These are phyloP conservation scores for Chytriomyces hyalinus DNA, from an alignment of 192 early-diverging fungal species.

Conservation along the genomic window DNA sequence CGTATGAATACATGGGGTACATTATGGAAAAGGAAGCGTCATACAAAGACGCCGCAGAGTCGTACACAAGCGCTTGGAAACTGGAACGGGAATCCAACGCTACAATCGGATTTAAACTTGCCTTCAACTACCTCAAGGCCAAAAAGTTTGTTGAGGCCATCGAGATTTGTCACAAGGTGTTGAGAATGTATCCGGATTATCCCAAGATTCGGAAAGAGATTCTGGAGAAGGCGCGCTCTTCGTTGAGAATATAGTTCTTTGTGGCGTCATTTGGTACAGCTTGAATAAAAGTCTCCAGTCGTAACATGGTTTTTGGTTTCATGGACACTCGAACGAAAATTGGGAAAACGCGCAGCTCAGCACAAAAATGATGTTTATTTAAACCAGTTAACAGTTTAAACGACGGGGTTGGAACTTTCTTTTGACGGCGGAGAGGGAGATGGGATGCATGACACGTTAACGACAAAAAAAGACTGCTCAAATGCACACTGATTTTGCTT, in stretches of 20 bases:
- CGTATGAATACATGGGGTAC: constrained; percentile 61
- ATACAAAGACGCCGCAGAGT: constrained; percentile 56
- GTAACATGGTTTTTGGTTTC: not conserved
- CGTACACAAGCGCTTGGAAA: constrained; percentile 58
- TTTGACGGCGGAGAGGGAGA: too few species aligned
- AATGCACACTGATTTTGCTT: constrained; percentile 51
- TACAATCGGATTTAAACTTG: constrained; percentile 61
- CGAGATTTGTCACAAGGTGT: constrained; percentile 56
- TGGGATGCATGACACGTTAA: too few species aligned
- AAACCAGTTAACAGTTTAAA: too few species aligned
- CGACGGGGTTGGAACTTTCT: too few species aligned
- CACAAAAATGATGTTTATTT: too few species aligned
- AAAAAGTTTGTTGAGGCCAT: constrained; percentile 59
- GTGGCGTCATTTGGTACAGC: not conserved
- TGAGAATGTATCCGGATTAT: constrained; percentile 60
- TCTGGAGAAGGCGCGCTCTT: constrained; percentile 48
- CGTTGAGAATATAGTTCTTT: constrained; percentile 15
- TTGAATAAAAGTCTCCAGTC: not conserved
- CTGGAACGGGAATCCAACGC: constrained; percentile 55
- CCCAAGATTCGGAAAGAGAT: constrained; percentile 59
- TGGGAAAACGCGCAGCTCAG: not conserved
- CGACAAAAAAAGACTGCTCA: not conserved
- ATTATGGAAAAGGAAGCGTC: constrained; percentile 64
- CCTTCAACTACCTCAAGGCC: constrained; percentile 63
- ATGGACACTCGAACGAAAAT: not conserved